phyloP scores from a whole-genome alignment of 2,329 filamentous ascomycete species.

The Sporothrix euskadiensis region DNA sequence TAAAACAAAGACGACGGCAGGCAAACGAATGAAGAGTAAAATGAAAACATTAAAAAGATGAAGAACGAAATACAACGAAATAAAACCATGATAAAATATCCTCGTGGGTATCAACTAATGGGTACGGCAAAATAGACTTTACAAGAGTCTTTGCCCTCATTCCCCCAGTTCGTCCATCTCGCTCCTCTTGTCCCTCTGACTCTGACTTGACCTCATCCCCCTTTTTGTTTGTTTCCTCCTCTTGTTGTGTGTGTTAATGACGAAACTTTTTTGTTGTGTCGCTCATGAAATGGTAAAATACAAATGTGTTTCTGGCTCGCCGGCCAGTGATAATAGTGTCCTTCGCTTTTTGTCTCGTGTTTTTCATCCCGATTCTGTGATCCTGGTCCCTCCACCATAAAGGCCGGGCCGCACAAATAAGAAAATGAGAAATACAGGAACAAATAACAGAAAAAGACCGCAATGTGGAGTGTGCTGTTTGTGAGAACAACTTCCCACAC shows the following conservation, averaged over 20 bases:
- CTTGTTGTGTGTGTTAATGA: neutral
- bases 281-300: constrained; percentile 16
- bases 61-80: neutral
- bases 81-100: constrained; percentile 11
- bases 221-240: neutral
- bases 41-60: neutral
- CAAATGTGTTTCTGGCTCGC: constrained; percentile 10
- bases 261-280: constrained; percentile 13
- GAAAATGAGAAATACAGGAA: neutral
- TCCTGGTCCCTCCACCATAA: neutral
- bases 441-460: constrained; percentile 9
- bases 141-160: neutral
- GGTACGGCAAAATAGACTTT: neutral
- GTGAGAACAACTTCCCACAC: neutral
- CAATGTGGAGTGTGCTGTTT: neutral
- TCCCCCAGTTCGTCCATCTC: neutral
- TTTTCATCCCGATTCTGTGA: neutral
- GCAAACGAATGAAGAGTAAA: neutral
- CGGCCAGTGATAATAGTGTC: constrained; percentile 10
- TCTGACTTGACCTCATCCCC: too few relatives aligned
- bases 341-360: constrained; percentile 12
- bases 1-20: neutral
- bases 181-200: neutral
- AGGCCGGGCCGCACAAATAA: neutral
- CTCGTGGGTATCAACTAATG: constrained; percentile 25